Conservation (phyloP, 2,329 filamentous ascomycete species). For the Cladophialophora chaetospira region DNA sequence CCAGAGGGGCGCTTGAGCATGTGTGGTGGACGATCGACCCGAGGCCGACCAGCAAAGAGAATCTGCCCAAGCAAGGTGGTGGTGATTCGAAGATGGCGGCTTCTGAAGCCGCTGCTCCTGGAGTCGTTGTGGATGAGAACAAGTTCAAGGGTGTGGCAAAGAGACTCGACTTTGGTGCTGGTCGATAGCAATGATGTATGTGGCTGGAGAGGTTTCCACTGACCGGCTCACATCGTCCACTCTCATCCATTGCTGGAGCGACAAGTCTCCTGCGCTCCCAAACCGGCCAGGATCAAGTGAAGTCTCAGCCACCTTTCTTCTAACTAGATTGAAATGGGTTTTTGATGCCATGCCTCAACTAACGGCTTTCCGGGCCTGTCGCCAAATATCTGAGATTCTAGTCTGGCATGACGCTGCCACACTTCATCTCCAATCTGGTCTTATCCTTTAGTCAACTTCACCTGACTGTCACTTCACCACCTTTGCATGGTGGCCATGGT, state of each 20-base stretch:
- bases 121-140: constrained; percentile 61
- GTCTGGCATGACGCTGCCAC: background rate
- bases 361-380: background rate
- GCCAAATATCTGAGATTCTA: background rate
- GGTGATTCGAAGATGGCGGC: constrained; percentile 71
- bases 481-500: too few relatives aligned
- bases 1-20: constrained; percentile 76
- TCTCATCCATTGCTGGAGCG: background rate
- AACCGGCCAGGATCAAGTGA: too few relatives aligned
- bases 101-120: constrained; percentile 76
- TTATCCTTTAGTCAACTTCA: background rate
- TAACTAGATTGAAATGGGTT: too few relatives aligned
- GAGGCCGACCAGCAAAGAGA: constrained; percentile 75
- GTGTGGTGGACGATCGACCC: constrained; percentile 85
- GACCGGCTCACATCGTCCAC: background rate
- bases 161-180: constrained; percentile 72
- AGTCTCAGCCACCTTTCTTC: too few relatives aligned
- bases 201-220: background rate
- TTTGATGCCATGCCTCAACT: too few relatives aligned
- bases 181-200: constrained; percentile 4
- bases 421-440: background rate
- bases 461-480: background rate
- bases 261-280: background rate
- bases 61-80: constrained; percentile 76
- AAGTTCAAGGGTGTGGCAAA: constrained; percentile 72